Percentiles rank a stretch among this genome's conserved stretches.
Evolutionary conservation across 2,329 filamentous ascomycete species (phyloP).

Genomic region (Aureobasidium sp.): DNA sequence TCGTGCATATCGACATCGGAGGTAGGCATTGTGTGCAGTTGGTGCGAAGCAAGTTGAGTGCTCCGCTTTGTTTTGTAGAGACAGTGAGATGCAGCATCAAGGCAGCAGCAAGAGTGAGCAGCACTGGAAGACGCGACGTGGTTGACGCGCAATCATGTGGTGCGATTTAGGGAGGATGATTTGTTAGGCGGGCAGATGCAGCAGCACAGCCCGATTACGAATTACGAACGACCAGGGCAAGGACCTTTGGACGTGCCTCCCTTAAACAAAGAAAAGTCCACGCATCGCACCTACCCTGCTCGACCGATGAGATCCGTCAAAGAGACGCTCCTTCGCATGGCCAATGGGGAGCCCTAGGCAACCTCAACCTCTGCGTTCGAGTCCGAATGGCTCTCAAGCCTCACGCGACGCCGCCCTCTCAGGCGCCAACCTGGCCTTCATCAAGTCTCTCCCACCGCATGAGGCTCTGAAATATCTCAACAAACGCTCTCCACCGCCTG

Average conservation of each 20-base stretch:
- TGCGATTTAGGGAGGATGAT: neutral
- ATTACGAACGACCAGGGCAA: neutral
- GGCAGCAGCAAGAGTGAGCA: neutral
- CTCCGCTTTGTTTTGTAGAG: neutral
- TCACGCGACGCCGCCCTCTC: slow-evolving; percentile 37
- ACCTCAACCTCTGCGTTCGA: slow-evolving; percentile 6
- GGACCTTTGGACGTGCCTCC: neutral
- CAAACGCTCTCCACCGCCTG: neutral
- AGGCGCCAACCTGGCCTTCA: slow-evolving; percentile 45
- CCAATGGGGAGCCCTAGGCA: slow-evolving; percentile 13
- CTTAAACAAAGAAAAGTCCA: neutral
- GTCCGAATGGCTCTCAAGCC: slow-evolving; percentile 14
- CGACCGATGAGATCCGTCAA: neutral
- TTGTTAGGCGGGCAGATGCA: neutral
- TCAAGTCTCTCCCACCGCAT: slow-evolving; percentile 29
- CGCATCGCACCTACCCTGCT: neutral
- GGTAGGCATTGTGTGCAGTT: slow-evolving; percentile 24
- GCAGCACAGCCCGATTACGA: neutral
- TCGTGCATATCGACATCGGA: slow-evolving; percentile 33
- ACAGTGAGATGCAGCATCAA: neutral
- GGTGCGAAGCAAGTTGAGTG: slow-evolving; percentile 11
- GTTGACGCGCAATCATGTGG: slow-evolving; percentile 1
- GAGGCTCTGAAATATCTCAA: slow-evolving; percentile 8
- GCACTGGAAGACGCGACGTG: neutral
- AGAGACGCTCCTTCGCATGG: neutral